phyloP scores from a whole-genome alignment of 2,329 filamentous ascomycete species.

The Verticillium longisporum region DNA sequence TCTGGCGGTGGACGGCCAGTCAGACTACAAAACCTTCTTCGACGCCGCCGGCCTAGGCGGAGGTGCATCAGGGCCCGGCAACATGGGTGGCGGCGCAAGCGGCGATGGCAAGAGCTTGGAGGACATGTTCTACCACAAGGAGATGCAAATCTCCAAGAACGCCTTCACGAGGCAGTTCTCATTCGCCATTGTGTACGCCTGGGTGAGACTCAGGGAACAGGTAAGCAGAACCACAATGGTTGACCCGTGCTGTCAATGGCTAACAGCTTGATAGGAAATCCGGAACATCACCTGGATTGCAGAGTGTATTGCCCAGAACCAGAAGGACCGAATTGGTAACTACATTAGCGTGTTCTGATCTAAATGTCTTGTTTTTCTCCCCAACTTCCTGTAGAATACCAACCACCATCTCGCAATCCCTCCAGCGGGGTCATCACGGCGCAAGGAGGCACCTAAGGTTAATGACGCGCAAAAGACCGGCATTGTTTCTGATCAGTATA shows the following conservation, averaged over 20 bases:
- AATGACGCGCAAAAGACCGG: conserved; percentile 11
- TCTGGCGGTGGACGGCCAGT: conserved; percentile 85
- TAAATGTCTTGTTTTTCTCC: conserved; percentile 11
- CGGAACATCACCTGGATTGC: conserved; percentile 99
- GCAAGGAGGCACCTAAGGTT: conserved; percentile 14
- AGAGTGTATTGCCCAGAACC: conserved; percentile 98
- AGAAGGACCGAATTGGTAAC: conserved; percentile 97
- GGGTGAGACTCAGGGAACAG: conserved; percentile 97
- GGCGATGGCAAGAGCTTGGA: conserved; percentile 85
- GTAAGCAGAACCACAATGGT: conserved; percentile 42
- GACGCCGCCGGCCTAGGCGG: conserved; percentile 79
- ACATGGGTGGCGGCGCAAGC: conserved; percentile 75
- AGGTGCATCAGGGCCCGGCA: conserved; percentile 66
- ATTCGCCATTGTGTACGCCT: conserved; percentile 89
- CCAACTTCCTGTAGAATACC: conserved; percentile 34
- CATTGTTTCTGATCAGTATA: conserved; percentile 10
- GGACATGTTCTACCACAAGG: conserved; percentile 98
- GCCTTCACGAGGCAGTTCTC: conserved; percentile 97
- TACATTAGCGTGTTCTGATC: conserved; percentile 94
- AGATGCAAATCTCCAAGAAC: conserved; percentile 96
- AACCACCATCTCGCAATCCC: conserved; percentile 4
- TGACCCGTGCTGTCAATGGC: background rate
- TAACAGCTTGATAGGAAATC: conserved; percentile 64
- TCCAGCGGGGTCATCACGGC: conserved; percentile 27
- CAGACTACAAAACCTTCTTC: conserved; percentile 94